Base-by-base conservation (phyloP, 2,329 filamentous ascomycete species). In the Botryotinia narcissicola region DNA sequence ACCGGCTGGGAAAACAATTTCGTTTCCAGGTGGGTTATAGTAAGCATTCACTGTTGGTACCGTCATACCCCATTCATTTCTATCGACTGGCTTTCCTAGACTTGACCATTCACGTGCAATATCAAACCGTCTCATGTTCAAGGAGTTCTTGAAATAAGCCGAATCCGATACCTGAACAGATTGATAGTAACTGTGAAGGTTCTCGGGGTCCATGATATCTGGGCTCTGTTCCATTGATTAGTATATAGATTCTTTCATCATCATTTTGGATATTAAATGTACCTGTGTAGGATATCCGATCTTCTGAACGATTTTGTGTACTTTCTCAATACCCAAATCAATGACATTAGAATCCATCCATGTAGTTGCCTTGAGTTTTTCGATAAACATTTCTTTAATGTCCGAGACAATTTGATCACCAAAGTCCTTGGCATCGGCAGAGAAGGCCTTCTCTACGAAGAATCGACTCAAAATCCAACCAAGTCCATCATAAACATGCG, bases 381-480 rank as follows among this genome's bases (percentile, higher is more conserved):
- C 86, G 4, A 87, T 86, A 77, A 93, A 93, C 32, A 88, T 86
- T 25, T 87, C 84, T 80, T 92, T 92, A 79, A 94, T 91, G 76
- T 92, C 89, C 16, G 87, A 87, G n/a, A 93, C 87, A 76, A 94
- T 90, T 71, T 89, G 86, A 73, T 93, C 89, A 25, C 90, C 90
- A 63, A 92, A 87, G 6, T 87, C 82, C 79, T 92, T 92, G 0
- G 90, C 90, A 32, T 89, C 86, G 20, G 90, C 86, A 0, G 90
- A 89, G 78, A 93, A 93, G 1, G 90, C 86, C 67, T 88, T 88
- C 75, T 93, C 87, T 2, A 93, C 85, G 75, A 90, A 94, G 82
- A 93, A 93, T 35, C 90, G 88, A 78, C 90, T 91, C 25, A 92
- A 82, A 67, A 92, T 90, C 90, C 91, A 93, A 3, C 87, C 87